Conservation (phyloP, 78 protist genomes). For the Anaeramoeba flamelloides region DNA sequence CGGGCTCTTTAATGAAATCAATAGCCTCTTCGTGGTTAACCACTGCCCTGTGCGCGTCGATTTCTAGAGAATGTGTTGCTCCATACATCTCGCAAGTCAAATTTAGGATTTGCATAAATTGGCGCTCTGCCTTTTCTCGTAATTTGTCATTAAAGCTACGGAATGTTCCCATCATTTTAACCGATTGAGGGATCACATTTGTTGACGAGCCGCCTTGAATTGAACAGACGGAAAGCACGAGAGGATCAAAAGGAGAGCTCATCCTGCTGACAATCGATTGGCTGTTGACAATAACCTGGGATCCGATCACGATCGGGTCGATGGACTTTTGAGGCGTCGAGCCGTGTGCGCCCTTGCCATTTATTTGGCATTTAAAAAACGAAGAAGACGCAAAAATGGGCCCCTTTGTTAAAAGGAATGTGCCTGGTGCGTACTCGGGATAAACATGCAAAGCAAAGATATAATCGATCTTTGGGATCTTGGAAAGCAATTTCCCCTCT, state of each 20-base stretch:
- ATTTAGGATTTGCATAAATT: not conserved
- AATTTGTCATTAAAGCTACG: not conserved
- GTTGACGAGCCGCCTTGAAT: constrained; percentile 5
- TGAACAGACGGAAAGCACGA: constrained; percentile 9
- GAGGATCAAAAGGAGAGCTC: constrained; percentile 1
- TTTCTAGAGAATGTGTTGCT: not conserved
- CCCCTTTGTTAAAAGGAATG: not conserved
- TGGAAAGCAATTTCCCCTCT: no score
- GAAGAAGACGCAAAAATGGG: constrained; percentile 8
- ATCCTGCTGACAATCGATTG: constrained; percentile 9
- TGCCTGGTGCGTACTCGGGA: constrained; percentile 6
- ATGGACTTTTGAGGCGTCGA: constrained; percentile 11
- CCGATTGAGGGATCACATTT: constrained; percentile 16
- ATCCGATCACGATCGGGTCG: constrained; percentile 10
- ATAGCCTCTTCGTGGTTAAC: constrained; percentile 5
- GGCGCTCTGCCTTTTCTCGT: not conserved
- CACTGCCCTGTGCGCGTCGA: not conserved
- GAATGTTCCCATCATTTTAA: constrained; percentile 9
- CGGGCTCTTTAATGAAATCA: not conserved
- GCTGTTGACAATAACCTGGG: not conserved
- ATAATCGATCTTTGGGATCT: no score
- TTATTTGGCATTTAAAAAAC: not conserved
- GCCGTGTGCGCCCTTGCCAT: constrained; percentile 18
- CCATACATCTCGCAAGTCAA: not conserved
- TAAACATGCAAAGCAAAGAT: constrained; percentile 14